phyloP scores from a whole-genome alignment of 176 grass and related monocot genomes.

The Ananas comosus region DNA sequence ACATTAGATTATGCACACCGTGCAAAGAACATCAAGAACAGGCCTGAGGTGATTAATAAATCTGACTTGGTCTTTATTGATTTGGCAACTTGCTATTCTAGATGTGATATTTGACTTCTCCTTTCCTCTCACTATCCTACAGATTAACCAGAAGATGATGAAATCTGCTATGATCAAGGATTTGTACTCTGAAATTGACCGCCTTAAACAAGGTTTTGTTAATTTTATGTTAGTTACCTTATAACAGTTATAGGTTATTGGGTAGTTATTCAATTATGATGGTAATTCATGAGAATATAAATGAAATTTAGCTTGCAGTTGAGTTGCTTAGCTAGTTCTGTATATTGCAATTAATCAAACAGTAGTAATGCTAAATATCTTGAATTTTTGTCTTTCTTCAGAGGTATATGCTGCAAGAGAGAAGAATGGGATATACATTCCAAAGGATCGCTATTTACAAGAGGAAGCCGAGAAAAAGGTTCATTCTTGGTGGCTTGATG shows the following conservation, averaged over 20 bases:
- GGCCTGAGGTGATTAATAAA: conserved; percentile 59
- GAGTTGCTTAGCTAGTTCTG: background rate
- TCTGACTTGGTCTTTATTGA: conserved; percentile 17
- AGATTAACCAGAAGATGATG: conserved; percentile 99
- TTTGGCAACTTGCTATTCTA: background rate
- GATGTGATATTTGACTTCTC: conserved; percentile 17
- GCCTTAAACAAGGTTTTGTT: conserved; percentile 88
- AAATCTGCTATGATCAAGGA: conserved; percentile 98
- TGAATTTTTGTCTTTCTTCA: conserved; percentile 24
- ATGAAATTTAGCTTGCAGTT: background rate
- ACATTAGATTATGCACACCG: conserved; percentile 97
- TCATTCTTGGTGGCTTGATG: conserved; percentile 5
- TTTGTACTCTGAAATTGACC: conserved; percentile 89
- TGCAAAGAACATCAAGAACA: conserved; percentile 99
- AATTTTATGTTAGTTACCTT: background rate
- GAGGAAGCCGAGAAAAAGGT: conserved; percentile 99
- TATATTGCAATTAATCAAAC: background rate
- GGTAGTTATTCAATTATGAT: background rate
- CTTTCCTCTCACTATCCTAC: conserved; percentile 2
- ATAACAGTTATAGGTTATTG: background rate
- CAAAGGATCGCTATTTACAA: conserved; percentile 77
- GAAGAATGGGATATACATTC: conserved; percentile 98
- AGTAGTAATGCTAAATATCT: background rate
- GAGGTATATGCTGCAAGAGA: conserved; percentile 99
- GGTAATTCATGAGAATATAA: background rate